Base-by-base conservation (phyloP, 2,329 filamentous ascomycete species). In the Cladosporium sp. region DNA sequence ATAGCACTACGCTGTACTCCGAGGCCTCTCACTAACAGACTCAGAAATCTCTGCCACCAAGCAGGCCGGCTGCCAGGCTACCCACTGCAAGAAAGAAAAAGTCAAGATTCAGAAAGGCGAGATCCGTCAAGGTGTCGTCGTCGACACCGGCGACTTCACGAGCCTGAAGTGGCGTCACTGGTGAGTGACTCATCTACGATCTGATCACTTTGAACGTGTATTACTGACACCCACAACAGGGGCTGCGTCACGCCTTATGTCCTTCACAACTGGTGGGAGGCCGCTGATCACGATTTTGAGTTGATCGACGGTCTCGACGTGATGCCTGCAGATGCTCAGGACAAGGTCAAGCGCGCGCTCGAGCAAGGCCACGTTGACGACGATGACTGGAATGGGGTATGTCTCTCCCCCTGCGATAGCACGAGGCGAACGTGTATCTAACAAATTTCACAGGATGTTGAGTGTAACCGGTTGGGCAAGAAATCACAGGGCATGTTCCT, bases 381-480 rank as follows among this genome's bases (percentile, higher is more conserved):
- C 49, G 89, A 91, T 60, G 94, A 97, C 71, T 97, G 92, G 88
- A 94, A 90, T 36, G 92, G 92, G 14, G 93, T 96, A 84, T 80
- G 90, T 82, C 26, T 71, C 51, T 69, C 64, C 51, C 21, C 18
- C 10, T 21, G 39, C 10, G n/a, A 23, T 21, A 11, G 39, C 39
- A 21, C 10, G 39, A 46, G n/a, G 53, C 57, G 16, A 23, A n/a
- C 11, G 23, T 49, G 23, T 34, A 8, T 26, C 34, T 30, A 23
- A 30, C 60, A 25, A 28, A 23, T 32, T 26, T 59, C 23, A 18
- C 70, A 95, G 91, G 91, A 96, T 70, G 81, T 86, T 3, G 89
- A 91, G 73, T 85, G 87, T 79, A 96, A 95, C 75, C 89, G 90
- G 26, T 91, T 90, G 73, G 70, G 65, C 57, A 71, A 75, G 30